These are phyloP conservation scores for Uronychia setigera DNA, from an alignment of 73 alveolate species.

Conservation along the genomic window DNA sequence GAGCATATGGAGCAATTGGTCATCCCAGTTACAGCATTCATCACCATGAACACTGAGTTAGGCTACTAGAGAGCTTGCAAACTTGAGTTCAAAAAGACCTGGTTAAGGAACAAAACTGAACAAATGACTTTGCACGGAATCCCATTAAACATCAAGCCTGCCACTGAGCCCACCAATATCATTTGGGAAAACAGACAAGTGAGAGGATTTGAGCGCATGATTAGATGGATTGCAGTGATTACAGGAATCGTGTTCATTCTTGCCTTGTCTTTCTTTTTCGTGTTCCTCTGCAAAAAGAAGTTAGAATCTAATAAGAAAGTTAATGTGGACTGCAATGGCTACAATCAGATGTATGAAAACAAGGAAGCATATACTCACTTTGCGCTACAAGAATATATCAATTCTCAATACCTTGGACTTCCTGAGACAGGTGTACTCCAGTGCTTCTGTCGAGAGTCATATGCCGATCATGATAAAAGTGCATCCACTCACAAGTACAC, in stretches of 20 bases:
- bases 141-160: constrained; percentile 9
- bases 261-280: constrained; percentile 2
- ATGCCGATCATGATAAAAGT: too few relatives aligned
- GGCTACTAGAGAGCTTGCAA: neutral
- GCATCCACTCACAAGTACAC: neutral
- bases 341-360: neutral
- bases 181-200: constrained; percentile 61
- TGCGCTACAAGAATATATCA: constrained; percentile 19
- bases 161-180: constrained; percentile 63
- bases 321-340: neutral
- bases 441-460: constrained; percentile 19
- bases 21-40: constrained; percentile 48
- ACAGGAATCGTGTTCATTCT: neutral
- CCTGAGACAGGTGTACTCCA: constrained; percentile 27
- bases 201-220: constrained; percentile 3
- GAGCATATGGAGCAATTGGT: neutral
- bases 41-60: neutral
- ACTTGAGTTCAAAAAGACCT: neutral
- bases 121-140: neutral
- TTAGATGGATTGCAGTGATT: neutral
- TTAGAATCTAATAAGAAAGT: neutral
- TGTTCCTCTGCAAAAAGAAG: constrained; percentile 21
- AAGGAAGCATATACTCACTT: neutral
- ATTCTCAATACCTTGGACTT: neutral
- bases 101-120: neutral